A percentile compares a stretch with the other conserved stretches of the same genome.
These are phyloP conservation scores for Conticribra weissflogii DNA, from an alignment of 108 stramenopile genomes.

Conservation along the genomic window DNA sequence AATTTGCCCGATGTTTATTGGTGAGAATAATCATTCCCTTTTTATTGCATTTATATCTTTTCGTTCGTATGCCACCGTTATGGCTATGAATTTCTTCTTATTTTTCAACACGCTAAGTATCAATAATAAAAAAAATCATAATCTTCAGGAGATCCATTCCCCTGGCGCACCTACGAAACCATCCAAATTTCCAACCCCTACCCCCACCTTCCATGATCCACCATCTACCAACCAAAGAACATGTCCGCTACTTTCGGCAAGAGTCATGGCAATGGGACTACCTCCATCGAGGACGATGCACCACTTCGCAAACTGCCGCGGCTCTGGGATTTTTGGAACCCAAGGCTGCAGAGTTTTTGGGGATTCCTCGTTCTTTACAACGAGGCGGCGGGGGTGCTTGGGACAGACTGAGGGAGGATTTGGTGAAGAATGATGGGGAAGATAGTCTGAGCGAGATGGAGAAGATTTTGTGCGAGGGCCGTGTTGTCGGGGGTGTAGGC, in stretches of 20 bases:
- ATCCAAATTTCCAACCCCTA: constrained; percentile 73
- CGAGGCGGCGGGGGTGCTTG: constrained; percentile 71
- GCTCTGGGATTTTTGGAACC: constrained; percentile 80
- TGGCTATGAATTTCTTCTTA: background rate
- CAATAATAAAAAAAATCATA: background rate
- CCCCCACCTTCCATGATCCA: constrained; percentile 57
- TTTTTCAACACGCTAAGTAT: background rate
- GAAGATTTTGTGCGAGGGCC: constrained; percentile 43
- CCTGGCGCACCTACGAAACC: constrained; percentile 77
- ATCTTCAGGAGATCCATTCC: constrained; percentile 56
- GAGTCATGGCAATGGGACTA: constrained; percentile 92
- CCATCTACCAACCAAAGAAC: constrained; percentile 56
- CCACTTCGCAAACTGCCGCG: constrained; percentile 80
- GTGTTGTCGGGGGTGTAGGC: background rate
- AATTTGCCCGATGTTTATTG: constrained; percentile 81
- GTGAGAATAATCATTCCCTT: constrained; percentile 9
- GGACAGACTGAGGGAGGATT: constrained; percentile 55
- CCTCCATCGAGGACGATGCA: constrained; percentile 80
- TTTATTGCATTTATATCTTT: background rate
- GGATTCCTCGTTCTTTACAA: constrained; percentile 67
- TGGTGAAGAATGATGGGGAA: background rate
- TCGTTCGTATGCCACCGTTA: background rate
- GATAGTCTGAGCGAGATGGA: constrained; percentile 64
- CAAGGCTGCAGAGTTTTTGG: constrained; percentile 57
- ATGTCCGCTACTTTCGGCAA: constrained; percentile 81